Conservation (phyloP, 2,329 filamentous ascomycete species). For the Myriosclerotinia curreyana region DNA sequence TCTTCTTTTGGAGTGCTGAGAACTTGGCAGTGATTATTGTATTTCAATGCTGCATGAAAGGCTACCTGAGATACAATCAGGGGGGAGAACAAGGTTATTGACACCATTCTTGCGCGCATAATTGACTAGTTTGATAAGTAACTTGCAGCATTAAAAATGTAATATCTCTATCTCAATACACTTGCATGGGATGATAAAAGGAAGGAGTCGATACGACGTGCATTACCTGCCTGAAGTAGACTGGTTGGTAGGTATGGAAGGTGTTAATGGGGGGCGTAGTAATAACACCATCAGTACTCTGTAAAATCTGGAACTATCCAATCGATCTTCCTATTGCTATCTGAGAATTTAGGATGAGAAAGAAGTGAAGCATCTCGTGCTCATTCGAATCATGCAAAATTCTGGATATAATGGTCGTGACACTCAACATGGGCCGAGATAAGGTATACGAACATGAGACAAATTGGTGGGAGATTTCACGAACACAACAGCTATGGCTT, state of each 20-base stretch:
- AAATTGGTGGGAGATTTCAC: no score
- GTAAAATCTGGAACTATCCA: not conserved
- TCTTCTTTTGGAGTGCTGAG: not conserved
- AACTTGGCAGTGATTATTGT: not conserved
- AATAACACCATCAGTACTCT: conserved; percentile 14
- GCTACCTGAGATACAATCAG: conserved; percentile 9
- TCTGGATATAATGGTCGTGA: no score
- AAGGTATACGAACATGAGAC: no score
- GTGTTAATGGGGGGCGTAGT: not conserved
- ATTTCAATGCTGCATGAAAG: conserved; percentile 5
- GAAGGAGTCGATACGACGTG: conserved; percentile 13
- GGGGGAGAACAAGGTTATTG: conserved; percentile 9
- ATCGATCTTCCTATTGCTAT: not conserved
- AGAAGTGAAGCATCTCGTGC: not conserved
- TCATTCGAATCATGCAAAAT: not conserved
- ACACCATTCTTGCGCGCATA: not conserved
- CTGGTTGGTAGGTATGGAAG: not conserved
- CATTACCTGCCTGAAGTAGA: conserved; percentile 20
- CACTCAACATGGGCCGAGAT: not conserved
- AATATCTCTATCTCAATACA: conserved; percentile 4
- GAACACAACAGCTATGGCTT: no score
- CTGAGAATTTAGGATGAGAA: not conserved
- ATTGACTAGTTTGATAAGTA: conserved; percentile 4
- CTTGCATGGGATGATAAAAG: conserved; percentile 13
- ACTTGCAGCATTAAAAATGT: conserved; percentile 6